A percentile compares a stretch with the other conserved stretches of the same genome.
Conservation (phyloP, 75 land plant species). For the Cryptomeria japonica region DNA sequence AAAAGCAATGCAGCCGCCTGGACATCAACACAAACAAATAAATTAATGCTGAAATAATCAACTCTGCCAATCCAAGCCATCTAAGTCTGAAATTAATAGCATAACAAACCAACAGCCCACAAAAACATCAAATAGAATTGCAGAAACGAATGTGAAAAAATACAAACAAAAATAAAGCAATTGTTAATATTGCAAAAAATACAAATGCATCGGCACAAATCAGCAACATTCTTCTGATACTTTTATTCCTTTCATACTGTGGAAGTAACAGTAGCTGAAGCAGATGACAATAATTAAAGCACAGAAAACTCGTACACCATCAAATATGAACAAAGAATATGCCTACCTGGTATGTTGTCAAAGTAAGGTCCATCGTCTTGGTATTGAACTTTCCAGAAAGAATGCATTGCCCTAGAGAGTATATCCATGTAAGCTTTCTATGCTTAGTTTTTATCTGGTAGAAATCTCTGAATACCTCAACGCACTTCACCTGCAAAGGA, state of each 20-base stretch:
- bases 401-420: conserved; percentile 91
- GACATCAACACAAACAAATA: conserved; percentile 3
- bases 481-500: conserved; percentile 75
- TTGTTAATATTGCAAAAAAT: not conserved
- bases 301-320: not conserved
- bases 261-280: not conserved
- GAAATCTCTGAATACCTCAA: conserved; percentile 89
- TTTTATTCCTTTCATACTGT: not conserved
- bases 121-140: not conserved
- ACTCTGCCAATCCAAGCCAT: not conserved
- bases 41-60: not conserved
- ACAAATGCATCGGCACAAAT: not conserved
- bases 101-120: not conserved
- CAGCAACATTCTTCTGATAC: not conserved
- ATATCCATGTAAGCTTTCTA: conserved; percentile 95
- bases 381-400: conserved; percentile 80
- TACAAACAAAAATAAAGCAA: not conserved
- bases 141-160: not conserved
- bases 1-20: conserved; percentile 81
- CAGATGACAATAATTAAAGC: not conserved
- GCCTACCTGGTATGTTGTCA: conserved; percentile 89
- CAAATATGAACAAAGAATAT: not conserved
- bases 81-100: not conserved
- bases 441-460: conserved; percentile 95
- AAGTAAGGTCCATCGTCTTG: conserved; percentile 80